A percentile compares a stretch with the other conserved stretches of the same genome.
These are phyloP conservation scores for Cinnamomum chago DNA, from an alignment of 164 flowering plant genomes.

Conservation along the genomic window DNA sequence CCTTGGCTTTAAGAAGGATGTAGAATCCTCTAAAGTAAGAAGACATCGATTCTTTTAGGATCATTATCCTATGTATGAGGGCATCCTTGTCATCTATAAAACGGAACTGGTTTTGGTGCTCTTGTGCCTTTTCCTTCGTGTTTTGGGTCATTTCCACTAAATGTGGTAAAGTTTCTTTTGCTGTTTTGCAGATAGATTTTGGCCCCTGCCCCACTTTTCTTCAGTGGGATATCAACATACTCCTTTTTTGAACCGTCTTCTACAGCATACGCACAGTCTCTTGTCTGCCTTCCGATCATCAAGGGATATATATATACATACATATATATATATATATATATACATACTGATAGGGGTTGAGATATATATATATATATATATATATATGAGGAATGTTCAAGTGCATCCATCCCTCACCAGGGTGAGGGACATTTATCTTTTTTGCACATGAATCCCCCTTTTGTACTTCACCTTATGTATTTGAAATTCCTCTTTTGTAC, in stretches of 20 bases:
- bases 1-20: background rate
- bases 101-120: constrained; percentile 1
- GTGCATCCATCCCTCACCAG: too few species aligned
- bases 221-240: background rate
- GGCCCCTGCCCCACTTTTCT: background rate
- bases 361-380: too few species aligned
- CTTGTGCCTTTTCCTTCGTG: background rate
- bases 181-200: constrained; percentile 1
- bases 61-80: background rate
- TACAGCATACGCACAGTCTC: background rate
- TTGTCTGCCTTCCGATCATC: background rate
- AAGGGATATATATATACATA: too few species aligned
- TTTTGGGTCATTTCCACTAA: constrained; percentile 3
- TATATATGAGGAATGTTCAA: too few species aligned
- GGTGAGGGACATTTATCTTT: too few species aligned
- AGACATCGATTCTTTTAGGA: constrained; percentile 2
- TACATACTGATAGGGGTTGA: too few species aligned
- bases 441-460: too few species aligned
- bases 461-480: too few species aligned
- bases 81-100: background rate
- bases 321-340: too few species aligned
- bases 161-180: background rate
- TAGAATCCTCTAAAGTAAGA: background rate
- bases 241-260: background rate
- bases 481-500: too few species aligned